Percentiles rank a stretch among this genome's conserved stretches.
Conservation (phyloP, 345 rosid genomes). For the Excoecaria agallocha region DNA sequence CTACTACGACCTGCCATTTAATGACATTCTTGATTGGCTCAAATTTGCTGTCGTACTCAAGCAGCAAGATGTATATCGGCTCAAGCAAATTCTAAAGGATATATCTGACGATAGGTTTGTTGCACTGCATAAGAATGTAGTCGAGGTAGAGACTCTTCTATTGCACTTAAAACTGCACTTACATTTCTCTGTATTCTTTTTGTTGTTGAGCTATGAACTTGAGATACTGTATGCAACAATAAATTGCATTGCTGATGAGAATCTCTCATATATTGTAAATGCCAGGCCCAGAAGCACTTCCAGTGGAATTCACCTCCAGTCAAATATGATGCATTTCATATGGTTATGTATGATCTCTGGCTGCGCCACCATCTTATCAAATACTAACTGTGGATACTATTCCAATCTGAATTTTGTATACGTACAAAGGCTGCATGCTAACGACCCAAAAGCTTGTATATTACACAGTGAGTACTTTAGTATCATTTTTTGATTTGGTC, state of each 20-base stretch:
- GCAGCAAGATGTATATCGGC: conserved; percentile 68
- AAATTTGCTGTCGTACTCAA: conserved; percentile 72
- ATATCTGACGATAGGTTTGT: conserved; percentile 67
- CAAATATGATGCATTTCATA: conserved; percentile 80
- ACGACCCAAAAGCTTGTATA: conserved; percentile 15
- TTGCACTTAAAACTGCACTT: not conserved
- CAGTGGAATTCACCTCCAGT: conserved; percentile 90
- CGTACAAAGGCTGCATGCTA: conserved; percentile 4
- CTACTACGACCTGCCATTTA: conserved; percentile 90
- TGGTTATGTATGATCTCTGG: conserved; percentile 98
- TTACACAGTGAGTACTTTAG: not conserved
- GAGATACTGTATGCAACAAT: not conserved
- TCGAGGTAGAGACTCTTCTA: conserved; percentile 46
- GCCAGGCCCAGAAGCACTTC: conserved; percentile 87
- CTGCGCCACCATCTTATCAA: conserved; percentile 81
- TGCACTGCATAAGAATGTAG: conserved; percentile 68
- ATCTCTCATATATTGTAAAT: conserved; percentile 22
- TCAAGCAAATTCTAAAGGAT: conserved; percentile 70
- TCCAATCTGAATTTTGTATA: not conserved
- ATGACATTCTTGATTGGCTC: conserved; percentile 74
- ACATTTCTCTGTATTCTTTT: not conserved
- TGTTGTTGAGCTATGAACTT: not conserved
- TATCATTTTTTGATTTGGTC: conserved; percentile 5
- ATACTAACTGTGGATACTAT: conserved; percentile 42
- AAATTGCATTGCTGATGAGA: conserved; percentile 5